Percentiles rank a stretch among this genome's conserved stretches.
These are phyloP conservation scores for Aristolochia fimbriata DNA, from an alignment of 164 flowering plant species.

Conservation along the genomic window DNA sequence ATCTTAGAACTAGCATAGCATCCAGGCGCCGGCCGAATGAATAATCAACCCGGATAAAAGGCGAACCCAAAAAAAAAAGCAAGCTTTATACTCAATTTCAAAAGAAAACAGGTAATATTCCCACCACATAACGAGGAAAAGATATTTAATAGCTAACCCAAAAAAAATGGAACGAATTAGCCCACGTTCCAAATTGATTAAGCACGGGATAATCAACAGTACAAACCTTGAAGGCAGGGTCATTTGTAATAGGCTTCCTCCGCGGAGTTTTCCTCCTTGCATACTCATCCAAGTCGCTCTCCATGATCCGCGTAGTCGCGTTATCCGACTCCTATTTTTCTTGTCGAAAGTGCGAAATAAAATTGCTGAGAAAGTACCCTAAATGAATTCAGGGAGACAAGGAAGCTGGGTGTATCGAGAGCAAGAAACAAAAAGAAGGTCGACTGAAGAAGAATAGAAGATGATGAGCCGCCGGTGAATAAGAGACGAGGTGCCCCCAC, in stretches of 20 bases:
- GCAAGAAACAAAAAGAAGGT: too few relatives aligned
- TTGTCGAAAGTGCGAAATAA: too few relatives aligned
- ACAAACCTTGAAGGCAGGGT: conserved; percentile 3
- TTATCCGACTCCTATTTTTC: too few relatives aligned
- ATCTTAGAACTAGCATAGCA: too few relatives aligned
- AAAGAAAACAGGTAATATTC: background rate
- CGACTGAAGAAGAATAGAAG: too few relatives aligned
- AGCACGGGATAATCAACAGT: background rate
- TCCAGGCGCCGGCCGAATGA: too few relatives aligned
- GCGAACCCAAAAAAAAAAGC: background rate
- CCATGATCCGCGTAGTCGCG: conserved; percentile 1
- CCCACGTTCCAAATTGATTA: background rate
- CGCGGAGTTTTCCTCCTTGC: conserved; percentile 1
- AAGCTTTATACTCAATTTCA: background rate
- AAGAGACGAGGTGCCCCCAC: too few relatives aligned
- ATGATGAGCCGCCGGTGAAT: too few relatives aligned
- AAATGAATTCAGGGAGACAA: too few relatives aligned
- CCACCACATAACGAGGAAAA: background rate
- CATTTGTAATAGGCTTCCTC: background rate
- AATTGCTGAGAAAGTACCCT: too few relatives aligned
- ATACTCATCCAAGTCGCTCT: conserved; percentile 5
- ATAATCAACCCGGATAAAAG: too few relatives aligned
- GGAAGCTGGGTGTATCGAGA: too few relatives aligned
- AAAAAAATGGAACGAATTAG: background rate
- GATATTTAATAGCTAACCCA: background rate